A percentile compares a stretch with the other conserved stretches of the same genome.
Evolutionary conservation across 2,329 filamentous ascomycete genomes (phyloP).

Genomic region (Diplodia seriata): DNA sequence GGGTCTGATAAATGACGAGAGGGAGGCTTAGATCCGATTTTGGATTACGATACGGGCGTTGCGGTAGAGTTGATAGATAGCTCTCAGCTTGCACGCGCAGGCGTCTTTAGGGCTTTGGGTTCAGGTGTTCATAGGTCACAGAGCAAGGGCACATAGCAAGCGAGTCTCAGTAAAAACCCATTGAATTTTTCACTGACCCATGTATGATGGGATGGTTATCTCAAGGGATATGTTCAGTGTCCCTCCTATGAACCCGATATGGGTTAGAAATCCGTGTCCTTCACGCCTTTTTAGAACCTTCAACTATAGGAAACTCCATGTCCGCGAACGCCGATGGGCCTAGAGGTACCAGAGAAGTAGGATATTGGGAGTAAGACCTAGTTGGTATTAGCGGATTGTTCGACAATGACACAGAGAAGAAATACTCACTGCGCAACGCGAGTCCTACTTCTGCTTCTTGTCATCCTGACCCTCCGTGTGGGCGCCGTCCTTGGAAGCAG

Average conservation of each 20-base stretch:
- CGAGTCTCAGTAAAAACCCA: background rate
- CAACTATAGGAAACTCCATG: background rate
- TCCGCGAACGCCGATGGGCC: background rate
- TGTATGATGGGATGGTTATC: background rate
- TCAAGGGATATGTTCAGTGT: too few relatives aligned
- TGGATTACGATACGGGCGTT: constrained; percentile 21
- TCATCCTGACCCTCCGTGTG: background rate
- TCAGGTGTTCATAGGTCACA: constrained; percentile 27
- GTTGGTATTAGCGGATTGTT: background rate
- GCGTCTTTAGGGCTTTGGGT: constrained; percentile 4
- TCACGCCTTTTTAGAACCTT: background rate
- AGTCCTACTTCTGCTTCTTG: background rate
- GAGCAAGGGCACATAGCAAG: constrained; percentile 18
- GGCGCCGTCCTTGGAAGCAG: background rate
- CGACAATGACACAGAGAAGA: background rate
- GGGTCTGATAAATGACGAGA: background rate
- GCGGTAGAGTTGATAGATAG: constrained; percentile 24
- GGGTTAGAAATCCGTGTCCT: background rate
- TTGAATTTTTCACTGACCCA: constrained; percentile 4
- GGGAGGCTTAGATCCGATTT: constrained; percentile 25
- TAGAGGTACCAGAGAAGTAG: background rate
- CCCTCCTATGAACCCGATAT: background rate
- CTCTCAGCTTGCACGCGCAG: constrained; percentile 14
- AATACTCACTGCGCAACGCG: background rate
- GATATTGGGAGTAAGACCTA: background rate